Evolutionary conservation across 2,329 filamentous ascomycete genomes (phyloP).

Genomic region (Trichophaea hybrida): DNA sequence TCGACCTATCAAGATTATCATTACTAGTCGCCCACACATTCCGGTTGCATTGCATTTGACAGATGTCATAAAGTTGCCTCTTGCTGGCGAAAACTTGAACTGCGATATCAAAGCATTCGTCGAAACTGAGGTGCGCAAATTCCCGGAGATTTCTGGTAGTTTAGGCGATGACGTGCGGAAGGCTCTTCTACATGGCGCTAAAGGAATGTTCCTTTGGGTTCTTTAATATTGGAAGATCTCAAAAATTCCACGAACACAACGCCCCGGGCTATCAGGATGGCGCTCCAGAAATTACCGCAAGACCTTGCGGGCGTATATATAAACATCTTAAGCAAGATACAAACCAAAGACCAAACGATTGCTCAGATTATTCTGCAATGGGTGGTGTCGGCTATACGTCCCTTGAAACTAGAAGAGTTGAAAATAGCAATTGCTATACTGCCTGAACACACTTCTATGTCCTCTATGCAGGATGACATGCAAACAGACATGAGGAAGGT

Average conservation of each 20-base stretch:
- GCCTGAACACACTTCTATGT: not conserved
- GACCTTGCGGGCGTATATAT: constrained; percentile 31
- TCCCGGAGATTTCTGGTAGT: not conserved
- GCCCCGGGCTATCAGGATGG: not conserved
- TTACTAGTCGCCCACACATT: constrained; percentile 6
- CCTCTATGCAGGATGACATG: not conserved
- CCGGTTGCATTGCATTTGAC: not conserved
- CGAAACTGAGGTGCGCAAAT: not conserved
- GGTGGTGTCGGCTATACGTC: constrained; percentile 23
- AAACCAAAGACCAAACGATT: constrained; percentile 15
- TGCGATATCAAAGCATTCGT: not conserved
- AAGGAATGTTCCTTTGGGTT: constrained; percentile 18
- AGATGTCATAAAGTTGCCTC: not conserved
- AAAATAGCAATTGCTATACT: constrained; percentile 27
- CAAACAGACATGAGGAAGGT: not conserved
- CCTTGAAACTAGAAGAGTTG: constrained; percentile 24
- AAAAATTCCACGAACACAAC: not conserved
- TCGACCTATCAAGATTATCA: not conserved
- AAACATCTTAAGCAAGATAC: constrained; percentile 29
- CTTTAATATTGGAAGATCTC: constrained; percentile 2
- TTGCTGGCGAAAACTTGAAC: not conserved
- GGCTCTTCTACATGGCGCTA: not conserved
- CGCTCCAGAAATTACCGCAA: constrained; percentile 29
- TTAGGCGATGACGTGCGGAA: not conserved
- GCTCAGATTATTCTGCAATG: constrained; percentile 25